phyloP scores from a whole-genome alignment of 306 rosid genomes.

The Sesbania bispinosa region DNA sequence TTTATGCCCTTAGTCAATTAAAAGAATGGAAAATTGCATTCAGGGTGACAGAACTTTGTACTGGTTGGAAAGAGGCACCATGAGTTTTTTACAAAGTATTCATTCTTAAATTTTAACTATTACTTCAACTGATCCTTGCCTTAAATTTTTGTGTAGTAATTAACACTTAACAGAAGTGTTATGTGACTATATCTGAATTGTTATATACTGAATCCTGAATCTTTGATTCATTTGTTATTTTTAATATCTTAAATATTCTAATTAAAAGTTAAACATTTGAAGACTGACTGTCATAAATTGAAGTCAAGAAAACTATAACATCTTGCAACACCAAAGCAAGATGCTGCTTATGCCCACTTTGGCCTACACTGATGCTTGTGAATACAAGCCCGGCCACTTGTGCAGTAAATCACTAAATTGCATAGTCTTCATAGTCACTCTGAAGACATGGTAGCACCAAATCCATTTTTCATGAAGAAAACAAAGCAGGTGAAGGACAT shows the following conservation, averaged over 20 bases:
- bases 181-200: background rate
- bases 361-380: background rate
- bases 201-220: too few relatives aligned
- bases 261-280: background rate
- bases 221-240: too few relatives aligned
- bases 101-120: background rate
- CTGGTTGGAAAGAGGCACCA: background rate
- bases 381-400: background rate
- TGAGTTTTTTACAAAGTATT: too few relatives aligned
- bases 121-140: background rate
- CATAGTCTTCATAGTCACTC: background rate
- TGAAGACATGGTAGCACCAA: background rate
- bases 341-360: background rate
- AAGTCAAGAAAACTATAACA: background rate
- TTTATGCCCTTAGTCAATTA: constrained; percentile 13
- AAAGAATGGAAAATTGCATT: background rate
- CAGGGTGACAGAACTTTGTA: background rate
- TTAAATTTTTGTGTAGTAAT: background rate
- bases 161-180: background rate
- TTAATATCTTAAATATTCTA: background rate
- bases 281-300: background rate
- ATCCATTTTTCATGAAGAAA: background rate
- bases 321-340: background rate
- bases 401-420: background rate
- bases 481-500: background rate